Evolutionary conservation across 306 rosid species (phyloP).

Genomic region (Lablab purpureus): DNA sequence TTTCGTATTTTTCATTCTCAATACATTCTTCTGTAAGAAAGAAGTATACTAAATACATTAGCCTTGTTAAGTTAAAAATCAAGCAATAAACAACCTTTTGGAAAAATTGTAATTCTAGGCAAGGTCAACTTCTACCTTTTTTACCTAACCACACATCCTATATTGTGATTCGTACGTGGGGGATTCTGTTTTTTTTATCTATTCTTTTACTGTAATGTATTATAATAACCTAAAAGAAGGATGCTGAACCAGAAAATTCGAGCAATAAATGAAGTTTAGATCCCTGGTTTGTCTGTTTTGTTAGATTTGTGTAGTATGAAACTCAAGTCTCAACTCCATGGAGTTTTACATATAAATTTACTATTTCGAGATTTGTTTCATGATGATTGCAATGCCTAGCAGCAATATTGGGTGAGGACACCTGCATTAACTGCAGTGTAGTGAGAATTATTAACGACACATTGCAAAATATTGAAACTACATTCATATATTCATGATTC

Average conservation of each 20-base stretch:
- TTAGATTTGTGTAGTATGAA: not conserved
- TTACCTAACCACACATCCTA: not conserved
- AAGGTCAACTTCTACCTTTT: constrained; percentile 16
- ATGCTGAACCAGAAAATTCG: not conserved
- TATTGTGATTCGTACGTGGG: not conserved
- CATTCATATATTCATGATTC: constrained; percentile 13
- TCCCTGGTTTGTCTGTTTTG: not conserved
- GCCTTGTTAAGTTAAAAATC: constrained; percentile 9
- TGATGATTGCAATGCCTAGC: not conserved
- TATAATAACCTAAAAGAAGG: constrained; percentile 2
- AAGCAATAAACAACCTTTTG: not conserved
- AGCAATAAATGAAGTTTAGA: not conserved
- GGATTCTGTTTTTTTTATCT: constrained; percentile 17
- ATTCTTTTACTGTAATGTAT: not conserved
- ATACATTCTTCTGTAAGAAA: not conserved
- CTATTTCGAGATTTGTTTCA: not conserved
- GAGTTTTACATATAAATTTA: not conserved
- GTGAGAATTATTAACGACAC: not conserved
- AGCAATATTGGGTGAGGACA: constrained; percentile 6
- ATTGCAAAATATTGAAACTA: constrained; percentile 1
- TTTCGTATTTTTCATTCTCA: not conserved
- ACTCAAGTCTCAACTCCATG: not conserved
- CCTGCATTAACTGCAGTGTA: not conserved
- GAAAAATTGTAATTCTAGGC: not conserved
- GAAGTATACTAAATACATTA: not conserved